These are phyloP conservation scores for Diddensiella transvaalensis DNA, from an alignment of 805 yeast genomes.

Conservation along the genomic window DNA sequence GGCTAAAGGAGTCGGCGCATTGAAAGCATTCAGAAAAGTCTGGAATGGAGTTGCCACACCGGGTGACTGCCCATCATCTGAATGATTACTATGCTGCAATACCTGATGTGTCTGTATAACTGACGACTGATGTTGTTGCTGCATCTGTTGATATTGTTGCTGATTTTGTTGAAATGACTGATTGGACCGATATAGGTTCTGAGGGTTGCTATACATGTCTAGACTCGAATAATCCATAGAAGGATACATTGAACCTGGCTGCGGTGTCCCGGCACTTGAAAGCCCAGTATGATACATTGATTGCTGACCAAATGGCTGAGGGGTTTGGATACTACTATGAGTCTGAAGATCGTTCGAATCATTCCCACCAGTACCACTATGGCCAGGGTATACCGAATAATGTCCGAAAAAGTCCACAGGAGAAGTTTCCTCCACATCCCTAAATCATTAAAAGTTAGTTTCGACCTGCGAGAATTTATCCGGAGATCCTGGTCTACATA, in stretches of 20 bases:
- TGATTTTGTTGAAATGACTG: not conserved
- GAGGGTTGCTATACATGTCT: not conserved
- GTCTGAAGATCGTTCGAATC: not conserved
- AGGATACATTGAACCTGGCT: not conserved
- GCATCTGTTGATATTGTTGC: not conserved
- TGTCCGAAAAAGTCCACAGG: constrained; percentile 26
- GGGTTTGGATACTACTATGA: not conserved
- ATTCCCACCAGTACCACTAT: not conserved
- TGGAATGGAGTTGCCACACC: constrained; percentile 1
- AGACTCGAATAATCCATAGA: not conserved
- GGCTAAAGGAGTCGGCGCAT: not conserved
- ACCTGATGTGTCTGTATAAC: constrained; percentile 1
- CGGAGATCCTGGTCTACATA: not conserved
- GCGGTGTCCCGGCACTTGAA: not conserved
- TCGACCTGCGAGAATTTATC: not conserved
- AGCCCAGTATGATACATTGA: not conserved
- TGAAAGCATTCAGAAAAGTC: constrained; percentile 3
- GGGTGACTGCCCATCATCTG: not conserved
- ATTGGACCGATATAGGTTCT: not conserved
- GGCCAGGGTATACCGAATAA: constrained; percentile 14
- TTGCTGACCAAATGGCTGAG: constrained; percentile 1
- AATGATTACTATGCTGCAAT: not conserved
- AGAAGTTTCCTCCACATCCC: constrained; percentile 17
- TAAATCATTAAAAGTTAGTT: not conserved
- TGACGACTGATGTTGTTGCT: not conserved